These are phyloP conservation scores for Sparassis latifolia DNA, from an alignment of 1,284 basidiomycete species.

Conservation along the genomic window DNA sequence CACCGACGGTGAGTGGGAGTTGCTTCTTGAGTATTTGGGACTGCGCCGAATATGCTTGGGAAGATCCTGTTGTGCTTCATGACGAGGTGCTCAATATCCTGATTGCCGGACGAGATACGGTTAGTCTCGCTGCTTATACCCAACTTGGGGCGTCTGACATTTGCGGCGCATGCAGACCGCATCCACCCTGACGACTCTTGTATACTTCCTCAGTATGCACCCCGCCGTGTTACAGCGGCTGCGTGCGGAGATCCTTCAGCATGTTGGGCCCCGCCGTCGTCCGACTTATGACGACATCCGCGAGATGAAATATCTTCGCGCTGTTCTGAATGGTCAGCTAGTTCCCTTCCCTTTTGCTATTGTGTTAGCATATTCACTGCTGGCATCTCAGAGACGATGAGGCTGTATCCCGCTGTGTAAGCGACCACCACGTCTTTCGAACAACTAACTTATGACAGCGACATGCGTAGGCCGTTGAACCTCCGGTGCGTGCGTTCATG, in stretches of 20 bases:
- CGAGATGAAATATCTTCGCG: conserved; percentile 31
- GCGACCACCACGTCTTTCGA: conserved; percentile 16
- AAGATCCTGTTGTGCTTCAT: conserved; percentile 20
- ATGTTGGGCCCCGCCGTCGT: conserved; percentile 24
- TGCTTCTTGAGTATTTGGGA: background rate
- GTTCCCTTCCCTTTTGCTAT: background rate
- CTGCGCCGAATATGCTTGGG: background rate
- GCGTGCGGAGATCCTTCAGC: conserved; percentile 35
- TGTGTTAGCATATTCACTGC: background rate
- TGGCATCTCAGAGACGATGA: conserved; percentile 20
- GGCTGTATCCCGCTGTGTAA: conserved; percentile 30
- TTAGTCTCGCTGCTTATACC: conserved; percentile 10
- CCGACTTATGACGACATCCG: conserved; percentile 36
- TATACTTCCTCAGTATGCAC: conserved; percentile 37
- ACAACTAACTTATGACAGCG: background rate
- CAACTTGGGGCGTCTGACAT: background rate
- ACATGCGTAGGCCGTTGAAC: conserved; percentile 19
- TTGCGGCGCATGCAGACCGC: conserved; percentile 23
- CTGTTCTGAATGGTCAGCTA: conserved; percentile 24
- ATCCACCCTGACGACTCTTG: conserved; percentile 29
- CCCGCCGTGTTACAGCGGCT: conserved; percentile 30
- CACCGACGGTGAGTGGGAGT: conserved; percentile 18
- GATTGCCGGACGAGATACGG: conserved; percentile 36
- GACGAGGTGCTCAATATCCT: conserved; percentile 36
- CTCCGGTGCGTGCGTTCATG: conserved; percentile 10